phyloP scores from a whole-genome alignment of 306 rosid species.

The Corylus avellana region DNA sequence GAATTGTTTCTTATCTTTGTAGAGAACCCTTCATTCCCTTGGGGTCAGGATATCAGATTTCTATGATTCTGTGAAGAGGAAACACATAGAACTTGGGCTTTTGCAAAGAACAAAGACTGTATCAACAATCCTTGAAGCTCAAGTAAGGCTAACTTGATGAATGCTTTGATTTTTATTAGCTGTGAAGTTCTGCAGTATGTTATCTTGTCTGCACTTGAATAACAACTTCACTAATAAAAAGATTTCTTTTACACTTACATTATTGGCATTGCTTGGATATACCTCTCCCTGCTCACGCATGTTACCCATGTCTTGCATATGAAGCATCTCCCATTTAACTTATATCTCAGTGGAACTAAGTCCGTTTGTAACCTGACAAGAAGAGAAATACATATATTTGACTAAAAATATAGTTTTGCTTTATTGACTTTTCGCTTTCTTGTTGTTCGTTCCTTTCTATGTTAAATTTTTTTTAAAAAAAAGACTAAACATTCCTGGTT shows the following conservation, averaged over 20 bases:
- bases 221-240: neutral
- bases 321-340: neutral
- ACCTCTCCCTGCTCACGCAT: neutral
- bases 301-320: neutral
- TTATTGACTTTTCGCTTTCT: too few species aligned
- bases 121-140: constrained; percentile 67
- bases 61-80: constrained; percentile 58
- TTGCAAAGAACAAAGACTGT: constrained; percentile 61
- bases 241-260: neutral
- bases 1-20: constrained; percentile 29
- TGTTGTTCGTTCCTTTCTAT: too few species aligned
- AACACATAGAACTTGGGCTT: constrained; percentile 58
- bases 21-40: constrained; percentile 66
- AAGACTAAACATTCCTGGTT: neutral
- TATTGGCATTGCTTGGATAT: neutral
- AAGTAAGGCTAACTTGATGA: constrained; percentile 49
- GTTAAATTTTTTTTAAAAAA: too few species aligned
- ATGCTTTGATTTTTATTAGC: constrained; percentile 17
- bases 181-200: constrained; percentile 14
- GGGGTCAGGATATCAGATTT: constrained; percentile 54
- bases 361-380: neutral
- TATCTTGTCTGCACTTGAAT: constrained; percentile 5
- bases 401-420: too few species aligned
- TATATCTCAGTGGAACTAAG: neutral
- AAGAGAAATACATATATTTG: neutral